Conservation (phyloP, 176 grass and related monocot species). For the Sorghum bicolor region DNA sequence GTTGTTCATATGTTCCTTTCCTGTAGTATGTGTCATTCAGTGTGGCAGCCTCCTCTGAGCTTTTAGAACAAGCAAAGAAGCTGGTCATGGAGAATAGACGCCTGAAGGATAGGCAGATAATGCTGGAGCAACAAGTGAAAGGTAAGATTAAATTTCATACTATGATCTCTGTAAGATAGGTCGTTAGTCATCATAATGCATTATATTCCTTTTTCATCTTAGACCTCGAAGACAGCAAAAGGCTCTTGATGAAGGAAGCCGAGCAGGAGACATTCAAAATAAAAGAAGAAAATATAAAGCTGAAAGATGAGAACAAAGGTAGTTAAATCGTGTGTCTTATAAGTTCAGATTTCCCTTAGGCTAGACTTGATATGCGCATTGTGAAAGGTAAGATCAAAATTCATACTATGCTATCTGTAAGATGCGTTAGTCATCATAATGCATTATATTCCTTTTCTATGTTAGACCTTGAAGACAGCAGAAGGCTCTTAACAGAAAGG, state of each 20-base stretch:
- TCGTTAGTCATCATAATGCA: not conserved
- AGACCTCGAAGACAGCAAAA: not conserved
- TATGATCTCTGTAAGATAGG: not conserved
- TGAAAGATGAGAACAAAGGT: constrained; percentile 10
- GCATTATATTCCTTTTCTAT: not conserved
- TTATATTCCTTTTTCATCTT: not conserved
- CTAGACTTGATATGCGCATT: not conserved
- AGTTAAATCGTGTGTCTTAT: not conserved
- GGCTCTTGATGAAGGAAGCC: not conserved
- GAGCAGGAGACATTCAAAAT: not conserved
- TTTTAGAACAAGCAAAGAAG: not conserved
- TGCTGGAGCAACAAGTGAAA: not conserved
- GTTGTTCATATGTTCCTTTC: not conserved
- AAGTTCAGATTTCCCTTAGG: not conserved
- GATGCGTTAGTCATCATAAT: not conserved
- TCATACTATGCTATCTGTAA: not conserved
- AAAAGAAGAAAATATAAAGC: not conserved
- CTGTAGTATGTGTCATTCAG: not conserved
- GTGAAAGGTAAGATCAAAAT: not conserved
- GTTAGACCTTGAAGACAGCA: not conserved
- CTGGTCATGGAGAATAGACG: not conserved
- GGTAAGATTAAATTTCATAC: not conserved
- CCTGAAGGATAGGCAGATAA: not conserved
- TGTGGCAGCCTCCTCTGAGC: not conserved
- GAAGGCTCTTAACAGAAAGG: not conserved